phyloP scores from a whole-genome alignment of 306 rosid species.

The Lathyrus tuberosus region DNA sequence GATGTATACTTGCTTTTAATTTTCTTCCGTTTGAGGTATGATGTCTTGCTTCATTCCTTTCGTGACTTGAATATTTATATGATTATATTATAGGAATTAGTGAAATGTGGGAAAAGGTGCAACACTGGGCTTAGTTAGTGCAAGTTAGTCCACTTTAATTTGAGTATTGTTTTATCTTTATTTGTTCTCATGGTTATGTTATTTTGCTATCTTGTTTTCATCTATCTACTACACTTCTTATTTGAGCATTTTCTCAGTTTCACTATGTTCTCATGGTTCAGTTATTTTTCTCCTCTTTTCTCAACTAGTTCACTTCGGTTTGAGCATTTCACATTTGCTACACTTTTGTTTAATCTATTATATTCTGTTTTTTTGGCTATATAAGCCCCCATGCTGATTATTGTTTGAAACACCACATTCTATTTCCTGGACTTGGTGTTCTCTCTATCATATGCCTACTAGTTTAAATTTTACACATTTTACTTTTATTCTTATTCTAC shows the following conservation, averaged over 20 bases:
- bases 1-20: slow-evolving; percentile 87
- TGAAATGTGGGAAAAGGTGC: slow-evolving; percentile 21
- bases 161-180: background rate
- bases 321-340: slow-evolving; percentile 22
- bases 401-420: too few relatives aligned
- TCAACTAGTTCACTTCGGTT: background rate
- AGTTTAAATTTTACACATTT: too few relatives aligned
- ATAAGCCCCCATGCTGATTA: too few relatives aligned
- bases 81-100: too few relatives aligned
- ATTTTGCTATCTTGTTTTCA: background rate
- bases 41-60: background rate
- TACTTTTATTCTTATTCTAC: too few relatives aligned
- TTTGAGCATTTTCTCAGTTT: background rate
- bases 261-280: background rate
- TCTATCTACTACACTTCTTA: background rate
- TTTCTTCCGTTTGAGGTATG: slow-evolving; percentile 83
- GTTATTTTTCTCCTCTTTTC: background rate
- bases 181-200: slow-evolving; percentile 3
- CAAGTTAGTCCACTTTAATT: background rate
- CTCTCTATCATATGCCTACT: too few relatives aligned
- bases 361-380: too few relatives aligned
- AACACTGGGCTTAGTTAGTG: background rate
- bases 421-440: too few relatives aligned
- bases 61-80: slow-evolving; percentile 1
- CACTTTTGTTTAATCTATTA: too few relatives aligned